Evolutionary conservation across 768 basidiomycete genomes (phyloP), one percentile per base, ranked within the genome.

Genomic region (Leucocoprinus birnbaumii): DNA sequence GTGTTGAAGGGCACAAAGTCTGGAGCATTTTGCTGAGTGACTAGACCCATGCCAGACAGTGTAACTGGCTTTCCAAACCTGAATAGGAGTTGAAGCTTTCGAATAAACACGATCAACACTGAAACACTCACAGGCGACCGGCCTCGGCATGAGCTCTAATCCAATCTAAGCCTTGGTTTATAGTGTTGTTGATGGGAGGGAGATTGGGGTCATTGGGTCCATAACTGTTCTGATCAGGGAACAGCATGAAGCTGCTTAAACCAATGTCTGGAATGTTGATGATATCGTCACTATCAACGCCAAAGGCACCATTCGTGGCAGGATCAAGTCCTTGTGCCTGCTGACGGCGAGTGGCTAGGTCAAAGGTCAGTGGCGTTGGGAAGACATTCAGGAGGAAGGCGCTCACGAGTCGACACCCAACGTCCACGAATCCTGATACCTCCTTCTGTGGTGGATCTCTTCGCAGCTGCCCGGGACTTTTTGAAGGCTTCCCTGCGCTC

Each of bases 181-280:
- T 60, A 0, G 73, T 77, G 56, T 82, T 78, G 56, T 82, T 76
- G 65, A 78, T 82, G 11, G 76, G 59, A 41, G 77, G 67, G 47
- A 80, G 64, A 52, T 69, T 73, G 16, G 80, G 75, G 63, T 83
- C 80, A 24, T 65, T 59, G 25, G 73, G 55, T 27, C 68, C 77
- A 59, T 85, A 86, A 40, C 68, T 63, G 57, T 80, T 75, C 64
- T 87, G 86, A 61, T 87, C 84, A n/a, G 86, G 85, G 75, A 86
- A 86, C 24, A 86, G 60, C 53, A 79, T 82, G 73, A 84, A 85
- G 14, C 80, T 72, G 27, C 75, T 68, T 58, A 84, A 86, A 8
- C 75, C 78, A 58, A 87, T 80, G 16, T 76, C 38, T 0, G 80
- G 79, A 51, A 84, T 82, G 53, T 65, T 78, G 52, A 75, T 57